These are phyloP conservation scores for Fraxinus ornus DNA, from an alignment of 305 asterid species.

Conservation along the genomic window DNA sequence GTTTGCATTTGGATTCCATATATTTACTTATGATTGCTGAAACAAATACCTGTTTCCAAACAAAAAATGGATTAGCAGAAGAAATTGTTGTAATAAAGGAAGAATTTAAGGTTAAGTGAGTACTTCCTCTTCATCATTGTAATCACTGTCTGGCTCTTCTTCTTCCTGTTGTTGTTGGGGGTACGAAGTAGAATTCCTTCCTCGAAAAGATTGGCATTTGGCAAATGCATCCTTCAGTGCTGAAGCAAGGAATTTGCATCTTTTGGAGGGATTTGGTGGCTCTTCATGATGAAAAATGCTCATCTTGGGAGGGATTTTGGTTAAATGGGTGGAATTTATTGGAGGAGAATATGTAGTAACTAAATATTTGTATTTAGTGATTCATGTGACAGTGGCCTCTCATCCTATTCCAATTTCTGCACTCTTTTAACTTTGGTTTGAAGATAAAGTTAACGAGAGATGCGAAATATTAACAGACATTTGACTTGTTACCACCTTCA, in stretches of 20 bases:
- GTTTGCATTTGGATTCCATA: constrained; percentile 59
- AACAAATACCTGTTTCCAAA: constrained; percentile 53
- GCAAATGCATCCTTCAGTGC: constrained; percentile 50
- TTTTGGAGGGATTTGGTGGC: constrained; percentile 41
- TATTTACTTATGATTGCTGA: constrained; percentile 65
- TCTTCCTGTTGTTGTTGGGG: constrained; percentile 11
- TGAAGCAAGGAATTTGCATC: constrained; percentile 52
- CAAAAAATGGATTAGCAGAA: neutral
- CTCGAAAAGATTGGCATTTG: constrained; percentile 46
- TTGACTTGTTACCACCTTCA: neutral
- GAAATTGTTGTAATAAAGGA: neutral
- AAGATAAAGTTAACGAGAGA: constrained; percentile 57
- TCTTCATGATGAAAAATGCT: constrained; percentile 47
- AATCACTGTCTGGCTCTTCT: constrained; percentile 38
- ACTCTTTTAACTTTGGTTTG: constrained; percentile 55
- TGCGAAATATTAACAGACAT: constrained; percentile 33
- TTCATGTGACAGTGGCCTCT: constrained; percentile 43
- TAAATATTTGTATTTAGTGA: constrained; percentile 23
- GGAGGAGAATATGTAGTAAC: constrained; percentile 17
- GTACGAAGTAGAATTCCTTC: constrained; percentile 29
- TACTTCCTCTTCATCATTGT: constrained; percentile 71
- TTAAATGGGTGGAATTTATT: constrained; percentile 18
- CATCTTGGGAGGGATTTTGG: constrained; percentile 35
- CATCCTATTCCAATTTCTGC: constrained; percentile 36
- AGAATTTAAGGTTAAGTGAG: constrained; percentile 7